Evolutionary conservation across 2,329 filamentous ascomycete species (phyloP), one percentile per base, ranked within the genome.

Genomic region (Cercospora sp.): DNA sequence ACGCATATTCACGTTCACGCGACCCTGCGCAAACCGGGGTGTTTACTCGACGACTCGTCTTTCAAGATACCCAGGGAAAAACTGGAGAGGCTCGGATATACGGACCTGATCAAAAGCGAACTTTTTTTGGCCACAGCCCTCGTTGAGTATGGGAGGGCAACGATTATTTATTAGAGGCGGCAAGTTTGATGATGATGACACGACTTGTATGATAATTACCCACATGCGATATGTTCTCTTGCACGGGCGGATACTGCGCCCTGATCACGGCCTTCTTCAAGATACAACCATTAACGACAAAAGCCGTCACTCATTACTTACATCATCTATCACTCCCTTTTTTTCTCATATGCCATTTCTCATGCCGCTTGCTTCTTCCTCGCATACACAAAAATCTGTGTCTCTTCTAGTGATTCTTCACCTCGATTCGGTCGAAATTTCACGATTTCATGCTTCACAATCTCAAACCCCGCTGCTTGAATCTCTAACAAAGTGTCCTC

Each of bases 381-480:
- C 58, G 59, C 49, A 62, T 66, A 66, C 10, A 61, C 57, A 43
- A 53, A 62, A 34, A 53, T 9, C 26, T 32, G 49, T 58, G 51
- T n/a, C 43, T 65, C 63, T 9, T 60, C 63, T n/a, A 40, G 5
- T 9, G 45, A 10, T 26, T 26, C 40, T 60, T 43, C 37, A n/a
- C 37, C 34, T 21, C 34, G 7, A 37, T 26, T 40, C 21, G 40
- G 21, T 24, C 51, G 7, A 26, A 66, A 62, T 6, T 37, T 40
- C 18, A 12, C 37, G 16, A 61, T 30, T 28, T 66, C 57, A 40
- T 26, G 21, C 28, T 66, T 26, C 30, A 62, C 7, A 8, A 62
- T 28, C 37, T 62, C 64, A 30, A 66, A 66, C 4, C 64, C 64
- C 12, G 58, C 64, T 1, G 40, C 58, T 49, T 57, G n/a, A 13